A percentile compares a stretch with the other conserved stretches of the same genome.
Conservation (phyloP, 2,329 filamentous ascomycete genomes). For the Aspergillus neoniger region DNA sequence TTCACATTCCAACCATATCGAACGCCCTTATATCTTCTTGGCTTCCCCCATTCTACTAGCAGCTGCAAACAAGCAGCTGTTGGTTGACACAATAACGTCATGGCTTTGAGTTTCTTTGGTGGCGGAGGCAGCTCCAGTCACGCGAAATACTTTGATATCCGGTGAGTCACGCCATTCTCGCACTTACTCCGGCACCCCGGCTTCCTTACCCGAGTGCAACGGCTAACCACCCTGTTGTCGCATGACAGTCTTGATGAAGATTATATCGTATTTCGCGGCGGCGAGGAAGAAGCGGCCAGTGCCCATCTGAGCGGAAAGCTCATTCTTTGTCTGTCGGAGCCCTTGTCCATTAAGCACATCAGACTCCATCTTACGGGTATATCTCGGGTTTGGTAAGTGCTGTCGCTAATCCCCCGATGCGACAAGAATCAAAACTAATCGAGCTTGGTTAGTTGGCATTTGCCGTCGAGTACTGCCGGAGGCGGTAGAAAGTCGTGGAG, state of each 20-base stretch:
- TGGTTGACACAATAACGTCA: slow-evolving; percentile 24
- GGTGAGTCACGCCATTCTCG: slow-evolving; percentile 34
- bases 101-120: slow-evolving; percentile 51
- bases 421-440: background rate
- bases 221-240: slow-evolving; percentile 21
- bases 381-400: slow-evolving; percentile 66
- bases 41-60: slow-evolving; percentile 11
- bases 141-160: slow-evolving; percentile 54
- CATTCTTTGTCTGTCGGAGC: slow-evolving; percentile 70
- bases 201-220: slow-evolving; percentile 8
- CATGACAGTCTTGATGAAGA: slow-evolving; percentile 69
- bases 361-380: slow-evolving; percentile 71
- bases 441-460: slow-evolving; percentile 32
- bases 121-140: slow-evolving; percentile 45
- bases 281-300: slow-evolving; percentile 72
- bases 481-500: slow-evolving; percentile 42
- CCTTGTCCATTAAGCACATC: slow-evolving; percentile 71
- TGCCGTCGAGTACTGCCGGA: slow-evolving; percentile 39
- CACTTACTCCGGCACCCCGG: slow-evolving; percentile 15
- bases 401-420: background rate
- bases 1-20: background rate
- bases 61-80: slow-evolving; percentile 25
- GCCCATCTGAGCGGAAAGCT: slow-evolving; percentile 73
- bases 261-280: slow-evolving; percentile 76
- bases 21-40: background rate